Evolutionary conservation across 2,329 filamentous ascomycete species (phyloP).

Genomic region (Hawksworthiomyces lignivorus): DNA sequence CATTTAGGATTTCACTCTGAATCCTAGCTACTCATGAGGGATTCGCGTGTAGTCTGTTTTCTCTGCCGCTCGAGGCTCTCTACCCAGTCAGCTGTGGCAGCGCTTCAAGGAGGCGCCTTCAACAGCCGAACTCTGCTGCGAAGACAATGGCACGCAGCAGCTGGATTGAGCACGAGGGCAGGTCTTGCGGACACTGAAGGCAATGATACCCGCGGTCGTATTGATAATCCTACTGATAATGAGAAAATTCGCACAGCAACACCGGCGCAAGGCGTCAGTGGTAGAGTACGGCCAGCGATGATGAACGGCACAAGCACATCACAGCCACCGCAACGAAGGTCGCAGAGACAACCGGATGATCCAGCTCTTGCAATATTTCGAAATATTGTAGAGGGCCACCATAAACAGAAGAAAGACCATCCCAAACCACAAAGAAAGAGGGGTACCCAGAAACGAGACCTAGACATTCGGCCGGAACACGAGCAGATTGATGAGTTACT

Average conservation of each 20-base stretch:
- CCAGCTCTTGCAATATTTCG: constrained; percentile 16
- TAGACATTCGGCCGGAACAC: too few relatives aligned
- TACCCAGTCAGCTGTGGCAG: neutral
- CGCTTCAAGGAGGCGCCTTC: neutral
- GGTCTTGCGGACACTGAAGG: too few relatives aligned
- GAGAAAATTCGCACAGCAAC: too few relatives aligned
- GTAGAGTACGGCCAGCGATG: neutral
- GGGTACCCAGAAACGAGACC: too few relatives aligned
- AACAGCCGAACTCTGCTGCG: neutral
- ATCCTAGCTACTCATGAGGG: constrained; percentile 13
- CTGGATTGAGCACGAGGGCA: neutral
- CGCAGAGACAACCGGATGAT: constrained; percentile 6
- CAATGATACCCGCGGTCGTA: too few relatives aligned
- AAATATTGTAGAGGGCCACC: constrained; percentile 14
- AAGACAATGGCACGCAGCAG: constrained; percentile 7
- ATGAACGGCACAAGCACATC: neutral
- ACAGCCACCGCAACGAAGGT: neutral
- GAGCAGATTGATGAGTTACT: neutral
- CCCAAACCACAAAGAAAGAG: too few relatives aligned
- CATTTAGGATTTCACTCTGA: too few relatives aligned
- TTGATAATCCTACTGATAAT: too few relatives aligned
- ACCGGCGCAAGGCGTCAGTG: too few relatives aligned
- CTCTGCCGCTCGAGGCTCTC: constrained; percentile 13
- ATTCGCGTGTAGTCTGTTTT: constrained; percentile 14
- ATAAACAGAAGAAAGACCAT: neutral